A percentile compares a stretch with the other conserved stretches of the same genome.
Conservation (phyloP, 2,329 filamentous ascomycete species). For the Aspergillus arachidicola region DNA sequence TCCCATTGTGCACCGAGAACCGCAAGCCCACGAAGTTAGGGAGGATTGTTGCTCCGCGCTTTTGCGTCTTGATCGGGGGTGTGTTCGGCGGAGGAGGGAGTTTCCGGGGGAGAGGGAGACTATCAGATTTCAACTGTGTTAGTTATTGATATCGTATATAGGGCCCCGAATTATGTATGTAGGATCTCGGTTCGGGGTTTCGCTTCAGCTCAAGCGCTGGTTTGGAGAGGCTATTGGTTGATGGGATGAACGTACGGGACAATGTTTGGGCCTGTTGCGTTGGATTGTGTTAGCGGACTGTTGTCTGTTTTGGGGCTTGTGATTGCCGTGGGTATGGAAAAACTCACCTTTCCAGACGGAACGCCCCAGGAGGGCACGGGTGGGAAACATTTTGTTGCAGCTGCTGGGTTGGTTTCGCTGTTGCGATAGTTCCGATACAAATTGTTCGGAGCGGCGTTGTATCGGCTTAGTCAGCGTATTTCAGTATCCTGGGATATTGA, state of each 20-base stretch:
- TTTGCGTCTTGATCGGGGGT: conserved; percentile 80
- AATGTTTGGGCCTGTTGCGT: conserved; percentile 64
- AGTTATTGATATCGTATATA: neutral
- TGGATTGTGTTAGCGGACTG: neutral
- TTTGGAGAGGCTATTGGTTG: neutral
- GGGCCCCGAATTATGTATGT: neutral
- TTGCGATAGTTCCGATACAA: conserved; percentile 15
- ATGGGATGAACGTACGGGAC: conserved; percentile 61
- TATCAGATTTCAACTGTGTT: conserved; percentile 17
- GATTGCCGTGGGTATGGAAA: neutral
- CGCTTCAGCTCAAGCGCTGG: neutral
- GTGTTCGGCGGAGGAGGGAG: conserved; percentile 61
- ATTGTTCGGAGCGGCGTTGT: conserved; percentile 4
- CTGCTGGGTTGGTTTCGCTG: conserved; percentile 11
- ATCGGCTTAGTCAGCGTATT: conserved; percentile 10
- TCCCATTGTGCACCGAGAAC: conserved; percentile 92
- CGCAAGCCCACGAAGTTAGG: conserved; percentile 88
- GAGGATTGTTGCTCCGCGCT: conserved; percentile 83
- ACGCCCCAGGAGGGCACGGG: conserved; percentile 68
- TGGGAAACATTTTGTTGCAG: conserved; percentile 64
- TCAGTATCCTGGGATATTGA: neutral
- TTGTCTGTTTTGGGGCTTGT: neutral
- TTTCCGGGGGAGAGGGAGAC: conserved; percentile 44
- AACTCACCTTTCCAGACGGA: conserved; percentile 84
- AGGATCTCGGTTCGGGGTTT: neutral